phyloP scores from a whole-genome alignment of 208 protist species.

The Crithidia expoeki region DNA sequence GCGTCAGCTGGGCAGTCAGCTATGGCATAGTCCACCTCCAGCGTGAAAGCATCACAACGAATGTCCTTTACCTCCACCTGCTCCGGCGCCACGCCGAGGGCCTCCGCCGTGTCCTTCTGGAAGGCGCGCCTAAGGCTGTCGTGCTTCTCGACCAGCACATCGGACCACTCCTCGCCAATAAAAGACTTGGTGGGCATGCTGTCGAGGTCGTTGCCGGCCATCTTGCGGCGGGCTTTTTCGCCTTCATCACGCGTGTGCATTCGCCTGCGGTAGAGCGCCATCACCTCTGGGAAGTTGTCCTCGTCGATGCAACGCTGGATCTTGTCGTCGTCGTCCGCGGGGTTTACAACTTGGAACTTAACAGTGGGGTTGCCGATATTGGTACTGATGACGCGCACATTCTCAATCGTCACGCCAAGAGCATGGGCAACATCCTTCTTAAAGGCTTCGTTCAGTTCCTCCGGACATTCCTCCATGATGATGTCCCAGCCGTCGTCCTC shows the following conservation, averaged over 20 bases:
- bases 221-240: not conserved
- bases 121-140: constrained; percentile 41
- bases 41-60: constrained; percentile 14
- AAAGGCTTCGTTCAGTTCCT: constrained; percentile 42
- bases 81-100: constrained; percentile 31
- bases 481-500: constrained; percentile 63
- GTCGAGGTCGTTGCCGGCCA: constrained; percentile 17
- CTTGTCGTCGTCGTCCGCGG: constrained; percentile 31
- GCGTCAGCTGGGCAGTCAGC: constrained; percentile 33
- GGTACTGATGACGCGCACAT: constrained; percentile 40
- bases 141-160: constrained; percentile 32
- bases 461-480: constrained; percentile 33
- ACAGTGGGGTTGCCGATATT: constrained; percentile 44
- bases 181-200: constrained; percentile 39
- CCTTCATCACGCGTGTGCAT: constrained; percentile 31
- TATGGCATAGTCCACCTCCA: constrained; percentile 44
- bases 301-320: constrained; percentile 35
- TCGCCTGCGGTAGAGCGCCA: constrained; percentile 54
- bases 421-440: constrained; percentile 31
- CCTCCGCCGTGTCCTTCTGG: constrained; percentile 41
- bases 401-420: constrained; percentile 19
- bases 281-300: constrained; percentile 44
- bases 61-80: constrained; percentile 37
- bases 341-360: constrained; percentile 45
- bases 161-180: constrained; percentile 55